phyloP scores from a whole-genome alignment of 2,329 filamentous ascomycete species.

The Nemania sp. region DNA sequence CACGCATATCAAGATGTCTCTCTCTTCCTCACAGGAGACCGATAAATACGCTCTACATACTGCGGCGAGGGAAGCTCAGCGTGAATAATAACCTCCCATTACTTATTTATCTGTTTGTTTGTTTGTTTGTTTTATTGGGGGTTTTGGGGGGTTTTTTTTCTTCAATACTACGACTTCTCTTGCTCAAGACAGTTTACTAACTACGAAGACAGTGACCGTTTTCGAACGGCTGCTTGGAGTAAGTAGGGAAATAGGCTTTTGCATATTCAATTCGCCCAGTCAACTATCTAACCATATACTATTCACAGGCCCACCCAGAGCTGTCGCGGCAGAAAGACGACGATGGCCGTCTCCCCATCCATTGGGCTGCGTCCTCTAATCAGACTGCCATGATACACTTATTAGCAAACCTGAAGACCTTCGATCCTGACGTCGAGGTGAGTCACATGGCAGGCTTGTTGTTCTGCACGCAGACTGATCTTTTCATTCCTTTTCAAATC shows the following conservation, averaged over 20 bases:
- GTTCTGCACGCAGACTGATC: neutral
- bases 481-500: neutral
- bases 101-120: too few relatives aligned
- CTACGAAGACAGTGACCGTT: slow-evolving; percentile 57
- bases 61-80: slow-evolving; percentile 81
- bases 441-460: slow-evolving; percentile 3
- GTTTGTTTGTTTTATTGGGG: neutral
- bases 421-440: slow-evolving; percentile 84
- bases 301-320: slow-evolving; percentile 73
- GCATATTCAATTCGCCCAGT: neutral
- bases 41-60: slow-evolving; percentile 81
- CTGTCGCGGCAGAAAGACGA: slow-evolving; percentile 74
- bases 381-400: slow-evolving; percentile 74
- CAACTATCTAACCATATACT: slow-evolving; percentile 13
- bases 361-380: slow-evolving; percentile 92
- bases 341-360: slow-evolving; percentile 86
- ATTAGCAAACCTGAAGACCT: slow-evolving; percentile 70
- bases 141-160: too few relatives aligned
- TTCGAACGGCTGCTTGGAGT: slow-evolving; percentile 78
- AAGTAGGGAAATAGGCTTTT: slow-evolving; percentile 39
- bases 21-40: slow-evolving; percentile 48
- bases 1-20: slow-evolving; percentile 15
- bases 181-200: neutral
- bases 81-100: slow-evolving; percentile 57
- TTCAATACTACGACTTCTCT: too few relatives aligned